phyloP scores from a whole-genome alignment of 163 green algal species.

The Scenedesmus sp. region DNA sequence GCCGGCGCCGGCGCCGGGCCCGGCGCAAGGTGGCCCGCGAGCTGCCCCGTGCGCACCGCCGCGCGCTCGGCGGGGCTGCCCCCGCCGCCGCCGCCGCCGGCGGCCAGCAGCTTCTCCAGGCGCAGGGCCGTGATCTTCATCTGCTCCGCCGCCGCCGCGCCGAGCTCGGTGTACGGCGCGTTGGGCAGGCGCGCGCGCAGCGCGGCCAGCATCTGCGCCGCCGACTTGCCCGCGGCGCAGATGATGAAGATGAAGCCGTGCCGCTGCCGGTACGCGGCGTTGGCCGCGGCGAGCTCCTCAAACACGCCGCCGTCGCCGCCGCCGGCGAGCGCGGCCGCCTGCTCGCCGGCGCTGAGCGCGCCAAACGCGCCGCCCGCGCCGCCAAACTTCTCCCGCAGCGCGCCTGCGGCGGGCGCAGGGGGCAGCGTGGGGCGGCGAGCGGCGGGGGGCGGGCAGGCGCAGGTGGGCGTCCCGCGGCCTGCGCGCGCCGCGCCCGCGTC shows the following conservation, averaged over 20 bases:
- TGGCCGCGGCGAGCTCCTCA: slow-evolving; percentile 76
- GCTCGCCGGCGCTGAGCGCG: slow-evolving; percentile 72
- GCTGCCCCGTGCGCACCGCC: slow-evolving; percentile 60
- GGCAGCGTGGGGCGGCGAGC: too few relatives aligned
- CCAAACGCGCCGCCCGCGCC: slow-evolving; percentile 66
- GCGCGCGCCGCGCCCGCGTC: too few relatives aligned
- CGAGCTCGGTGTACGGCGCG: slow-evolving; percentile 78
- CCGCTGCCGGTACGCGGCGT: slow-evolving; percentile 83
- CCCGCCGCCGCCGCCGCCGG: neutral
- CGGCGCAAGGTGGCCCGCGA: slow-evolving; percentile 66
- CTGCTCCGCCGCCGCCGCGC: slow-evolving; percentile 83
- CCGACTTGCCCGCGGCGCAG: slow-evolving; percentile 83
- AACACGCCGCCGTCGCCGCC: slow-evolving; percentile 43
- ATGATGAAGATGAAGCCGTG: slow-evolving; percentile 98
- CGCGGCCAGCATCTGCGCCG: slow-evolving; percentile 74
- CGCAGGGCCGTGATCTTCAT: slow-evolving; percentile 97
- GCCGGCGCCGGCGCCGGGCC: slow-evolving; percentile 5
- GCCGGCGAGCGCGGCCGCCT: slow-evolving; percentile 52
- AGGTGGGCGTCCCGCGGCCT: too few relatives aligned
- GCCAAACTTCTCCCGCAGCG: slow-evolving; percentile 56
- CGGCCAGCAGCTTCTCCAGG: slow-evolving; percentile 68
- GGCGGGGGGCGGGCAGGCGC: too few relatives aligned
- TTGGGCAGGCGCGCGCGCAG: slow-evolving; percentile 72
- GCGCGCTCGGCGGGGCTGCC: slow-evolving; percentile 18
- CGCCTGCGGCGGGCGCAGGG: too few relatives aligned